These are phyloP conservation scores for Xylariales sp. DNA, from an alignment of 2,329 filamentous ascomycete species.

Conservation along the genomic window DNA sequence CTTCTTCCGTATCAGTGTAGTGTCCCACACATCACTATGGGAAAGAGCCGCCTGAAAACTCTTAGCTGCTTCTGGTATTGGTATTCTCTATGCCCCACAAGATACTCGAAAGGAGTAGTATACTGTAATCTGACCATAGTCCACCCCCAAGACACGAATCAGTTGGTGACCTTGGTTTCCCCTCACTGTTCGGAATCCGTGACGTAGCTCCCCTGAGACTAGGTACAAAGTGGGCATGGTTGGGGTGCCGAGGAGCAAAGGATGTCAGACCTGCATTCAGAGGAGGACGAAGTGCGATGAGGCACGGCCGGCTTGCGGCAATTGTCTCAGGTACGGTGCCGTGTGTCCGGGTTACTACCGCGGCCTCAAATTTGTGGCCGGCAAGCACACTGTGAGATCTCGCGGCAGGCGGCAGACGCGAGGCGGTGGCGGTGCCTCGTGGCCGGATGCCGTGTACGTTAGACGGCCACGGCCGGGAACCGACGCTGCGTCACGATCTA, in stretches of 20 bases:
- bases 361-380: constrained; percentile 10
- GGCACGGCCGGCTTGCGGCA: constrained; percentile 8
- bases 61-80: not conserved
- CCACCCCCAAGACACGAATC: too few species aligned
- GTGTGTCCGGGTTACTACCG: constrained; percentile 10
- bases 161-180: not conserved
- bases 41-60: too few species aligned
- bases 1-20: too few species aligned
- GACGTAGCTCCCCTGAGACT: too few species aligned
- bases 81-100: not conserved
- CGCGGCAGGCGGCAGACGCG: constrained; percentile 6
- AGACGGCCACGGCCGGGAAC: constrained; percentile 1
- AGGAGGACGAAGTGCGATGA: constrained; percentile 11
- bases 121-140: too few species aligned
- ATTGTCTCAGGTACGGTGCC: constrained; percentile 8
- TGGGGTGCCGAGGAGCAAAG: constrained; percentile 3
- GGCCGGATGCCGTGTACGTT: not conserved
- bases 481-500: not conserved
- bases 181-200: not conserved
- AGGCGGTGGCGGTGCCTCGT: not conserved
- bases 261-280: constrained; percentile 5
- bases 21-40: too few species aligned
- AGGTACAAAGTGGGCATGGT: constrained; percentile 2
- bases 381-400: constrained; percentile 10
- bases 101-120: not conserved